Evolutionary conservation across 257 asterid genomes (phyloP).

Genomic region (Fraxinus cuspidata): DNA sequence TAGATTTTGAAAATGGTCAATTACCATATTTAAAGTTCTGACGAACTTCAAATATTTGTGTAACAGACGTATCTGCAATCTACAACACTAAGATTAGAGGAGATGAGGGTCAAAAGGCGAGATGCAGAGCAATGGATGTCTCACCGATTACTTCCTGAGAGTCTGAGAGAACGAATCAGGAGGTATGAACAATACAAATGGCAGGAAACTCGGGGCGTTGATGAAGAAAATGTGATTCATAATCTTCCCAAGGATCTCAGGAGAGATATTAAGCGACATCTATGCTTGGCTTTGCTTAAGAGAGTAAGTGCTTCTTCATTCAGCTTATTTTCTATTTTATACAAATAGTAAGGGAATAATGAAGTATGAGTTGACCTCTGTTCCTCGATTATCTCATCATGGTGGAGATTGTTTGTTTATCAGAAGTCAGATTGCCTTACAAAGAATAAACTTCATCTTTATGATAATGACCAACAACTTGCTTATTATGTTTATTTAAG

Average conservation of each 20-base stretch:
- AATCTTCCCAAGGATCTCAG: constrained; percentile 97
- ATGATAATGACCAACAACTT: neutral
- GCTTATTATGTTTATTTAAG: too few species aligned
- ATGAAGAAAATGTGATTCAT: constrained; percentile 76
- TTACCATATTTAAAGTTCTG: neutral
- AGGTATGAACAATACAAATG: constrained; percentile 93
- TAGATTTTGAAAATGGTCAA: neutral
- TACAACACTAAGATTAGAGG: constrained; percentile 89
- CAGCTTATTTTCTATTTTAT: neutral
- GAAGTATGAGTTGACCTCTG: neutral
- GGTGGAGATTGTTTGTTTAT: neutral
- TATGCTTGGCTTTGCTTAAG: constrained; percentile 83
- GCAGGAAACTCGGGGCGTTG: constrained; percentile 98
- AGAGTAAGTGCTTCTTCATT: constrained; percentile 52
- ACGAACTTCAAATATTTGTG: constrained; percentile 31
- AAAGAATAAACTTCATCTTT: too few species aligned
- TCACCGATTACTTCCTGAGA: constrained; percentile 89
- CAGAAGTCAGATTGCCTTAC: too few species aligned
- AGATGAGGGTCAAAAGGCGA: constrained; percentile 97
- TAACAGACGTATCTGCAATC: constrained; percentile 94
- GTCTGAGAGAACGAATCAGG: constrained; percentile 77
- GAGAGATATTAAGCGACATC: constrained; percentile 96
- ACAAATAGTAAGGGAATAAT: neutral
- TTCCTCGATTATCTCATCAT: neutral
- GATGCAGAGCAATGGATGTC: constrained; percentile 99